Percentiles rank a stretch among this genome's conserved stretches.
These are phyloP conservation scores for Magnusiomyces tetraspermus DNA, from an alignment of 1,139 yeast genomes.

Conservation along the genomic window DNA sequence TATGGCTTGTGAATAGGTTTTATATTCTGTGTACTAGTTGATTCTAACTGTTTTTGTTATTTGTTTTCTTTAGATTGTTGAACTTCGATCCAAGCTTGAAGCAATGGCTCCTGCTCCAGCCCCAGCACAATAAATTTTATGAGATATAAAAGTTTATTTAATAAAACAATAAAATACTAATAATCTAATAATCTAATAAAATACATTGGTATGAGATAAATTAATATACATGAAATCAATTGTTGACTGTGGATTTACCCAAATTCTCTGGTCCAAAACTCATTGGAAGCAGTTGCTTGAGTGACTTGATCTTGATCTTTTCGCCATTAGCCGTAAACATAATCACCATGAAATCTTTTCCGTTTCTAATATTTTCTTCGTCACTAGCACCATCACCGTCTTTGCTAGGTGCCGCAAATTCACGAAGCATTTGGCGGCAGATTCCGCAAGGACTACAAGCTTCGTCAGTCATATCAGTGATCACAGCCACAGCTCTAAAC, in stretches of 20 bases:
- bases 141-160: too few relatives aligned
- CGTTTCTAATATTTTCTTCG: background rate
- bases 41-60: background rate
- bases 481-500: slow-evolving; percentile 60
- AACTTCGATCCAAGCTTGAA: background rate
- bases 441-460: slow-evolving; percentile 87
- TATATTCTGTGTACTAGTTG: too few relatives aligned
- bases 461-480: slow-evolving; percentile 46
- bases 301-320: slow-evolving; percentile 32
- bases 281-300: slow-evolving; percentile 62
- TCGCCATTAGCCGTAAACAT: slow-evolving; percentile 24
- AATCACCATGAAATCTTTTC: slow-evolving; percentile 24
- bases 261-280: slow-evolving; percentile 82
- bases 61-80: background rate
- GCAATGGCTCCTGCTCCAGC: background rate
- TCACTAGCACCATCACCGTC: background rate
- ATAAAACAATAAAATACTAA: too few relatives aligned
- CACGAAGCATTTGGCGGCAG: slow-evolving; percentile 81
- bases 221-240: background rate
- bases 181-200: too few relatives aligned
- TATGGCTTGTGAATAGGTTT: too few relatives aligned
- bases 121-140: background rate
- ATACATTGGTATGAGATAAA: background rate
- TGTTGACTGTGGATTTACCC: background rate
- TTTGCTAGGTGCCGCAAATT: slow-evolving; percentile 38